A percentile compares a stretch with the other conserved stretches of the same genome.
Conservation (phyloP, 352 stramenopile species). For the Globisporangium canariense region DNA sequence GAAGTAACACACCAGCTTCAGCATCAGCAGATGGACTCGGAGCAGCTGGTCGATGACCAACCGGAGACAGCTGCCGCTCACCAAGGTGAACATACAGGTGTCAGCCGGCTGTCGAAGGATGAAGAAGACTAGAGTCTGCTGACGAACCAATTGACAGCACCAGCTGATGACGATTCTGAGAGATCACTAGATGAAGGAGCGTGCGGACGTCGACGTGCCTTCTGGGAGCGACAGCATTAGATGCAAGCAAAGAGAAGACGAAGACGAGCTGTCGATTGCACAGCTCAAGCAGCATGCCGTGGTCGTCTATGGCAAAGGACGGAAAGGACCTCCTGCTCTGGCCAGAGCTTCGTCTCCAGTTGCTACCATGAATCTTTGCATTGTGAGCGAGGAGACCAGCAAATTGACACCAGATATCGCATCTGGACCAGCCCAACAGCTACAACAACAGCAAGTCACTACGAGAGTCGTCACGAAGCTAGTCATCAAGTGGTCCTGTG, state of each 20-base stretch:
- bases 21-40: neutral
- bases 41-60: neutral
- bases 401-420: neutral
- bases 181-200: neutral
- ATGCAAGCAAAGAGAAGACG: constrained; percentile 1
- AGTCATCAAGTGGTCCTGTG: constrained; percentile 65
- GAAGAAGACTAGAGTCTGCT: neutral
- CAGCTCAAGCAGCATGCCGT: constrained; percentile 5
- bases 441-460: neutral
- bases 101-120: neutral
- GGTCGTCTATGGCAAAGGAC: neutral
- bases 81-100: neutral
- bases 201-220: neutral
- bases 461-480: constrained; percentile 28
- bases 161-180: neutral
- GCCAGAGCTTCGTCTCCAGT: neutral
- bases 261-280: constrained; percentile 9
- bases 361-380: neutral
- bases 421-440: neutral
- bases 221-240: neutral
- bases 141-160: neutral
- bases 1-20: neutral
- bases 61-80: neutral
- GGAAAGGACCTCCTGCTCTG: neutral
- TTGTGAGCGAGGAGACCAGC: neutral